Evolutionary conservation across 441 rosid genomes (phyloP).

Genomic region (Dalechampia spathulata): DNA sequence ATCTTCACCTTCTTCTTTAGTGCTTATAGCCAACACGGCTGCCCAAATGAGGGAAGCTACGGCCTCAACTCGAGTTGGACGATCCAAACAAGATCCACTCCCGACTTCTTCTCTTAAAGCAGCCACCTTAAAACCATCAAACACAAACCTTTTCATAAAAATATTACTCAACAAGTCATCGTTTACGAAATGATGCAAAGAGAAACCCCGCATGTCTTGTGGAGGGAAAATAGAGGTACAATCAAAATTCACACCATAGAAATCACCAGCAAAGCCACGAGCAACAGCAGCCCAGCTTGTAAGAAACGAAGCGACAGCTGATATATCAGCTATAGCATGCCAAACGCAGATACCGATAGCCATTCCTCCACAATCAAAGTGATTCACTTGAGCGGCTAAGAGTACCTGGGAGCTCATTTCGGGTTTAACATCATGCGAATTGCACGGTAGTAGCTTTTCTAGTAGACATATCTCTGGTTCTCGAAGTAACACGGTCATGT

Average conservation of each 20-base stretch:
- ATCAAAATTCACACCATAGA: not conserved
- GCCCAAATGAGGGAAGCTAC: constrained; percentile 26
- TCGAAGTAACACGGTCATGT: constrained; percentile 11
- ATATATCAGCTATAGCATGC: constrained; percentile 20
- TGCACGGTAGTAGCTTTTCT: constrained; percentile 7
- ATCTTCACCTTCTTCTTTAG: too few species aligned
- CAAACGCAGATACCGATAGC: constrained; percentile 15
- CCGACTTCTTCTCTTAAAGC: constrained; percentile 13
- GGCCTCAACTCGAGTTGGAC: constrained; percentile 28
- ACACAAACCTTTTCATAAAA: constrained; percentile 24
- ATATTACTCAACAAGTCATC: not conserved
- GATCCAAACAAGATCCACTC: too few species aligned
- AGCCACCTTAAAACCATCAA: constrained; percentile 12
- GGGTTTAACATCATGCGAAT: not conserved
- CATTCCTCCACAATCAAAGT: constrained; percentile 26
- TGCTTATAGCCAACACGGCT: constrained; percentile 1
- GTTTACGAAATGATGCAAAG: not conserved
- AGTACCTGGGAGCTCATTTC: not conserved
- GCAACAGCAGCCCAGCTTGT: constrained; percentile 13
- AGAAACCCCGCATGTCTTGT: not conserved
- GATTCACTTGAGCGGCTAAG: constrained; percentile 9
- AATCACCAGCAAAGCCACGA: not conserved
- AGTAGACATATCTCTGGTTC: constrained; percentile 2
- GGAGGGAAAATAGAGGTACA: constrained; percentile 19
- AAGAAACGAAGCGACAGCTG: constrained; percentile 7